Evolutionary conservation across 169 alveolate species (phyloP).

Genomic region (Cryptosporidium ubiquitum): DNA sequence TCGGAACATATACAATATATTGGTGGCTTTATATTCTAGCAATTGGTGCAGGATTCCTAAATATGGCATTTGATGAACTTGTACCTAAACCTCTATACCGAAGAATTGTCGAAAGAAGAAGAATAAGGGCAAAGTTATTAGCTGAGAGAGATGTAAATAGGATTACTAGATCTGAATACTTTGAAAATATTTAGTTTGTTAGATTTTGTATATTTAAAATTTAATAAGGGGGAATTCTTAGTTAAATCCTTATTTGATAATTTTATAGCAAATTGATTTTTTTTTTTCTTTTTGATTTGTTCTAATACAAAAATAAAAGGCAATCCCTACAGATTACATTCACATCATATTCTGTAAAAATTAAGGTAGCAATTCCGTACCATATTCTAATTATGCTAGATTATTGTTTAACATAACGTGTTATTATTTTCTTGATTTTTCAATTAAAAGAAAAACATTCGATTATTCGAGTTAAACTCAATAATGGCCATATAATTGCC

Average conservation of each 20-base stretch:
- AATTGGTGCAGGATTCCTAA: slow-evolving; percentile 85
- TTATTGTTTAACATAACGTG: neutral
- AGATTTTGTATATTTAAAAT: neutral
- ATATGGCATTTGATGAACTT: slow-evolving; percentile 86
- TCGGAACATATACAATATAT: slow-evolving; percentile 84
- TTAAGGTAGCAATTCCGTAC: too few species aligned
- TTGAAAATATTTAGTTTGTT: neutral
- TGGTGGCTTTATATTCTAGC: slow-evolving; percentile 91
- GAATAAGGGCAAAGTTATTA: slow-evolving; percentile 65
- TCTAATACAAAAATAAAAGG: neutral
- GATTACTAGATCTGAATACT: neutral
- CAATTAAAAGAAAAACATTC: neutral
- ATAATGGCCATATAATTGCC: neutral
- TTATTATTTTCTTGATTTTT: neutral
- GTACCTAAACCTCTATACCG: slow-evolving; percentile 87
- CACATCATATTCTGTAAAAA: neutral
- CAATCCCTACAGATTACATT: neutral
- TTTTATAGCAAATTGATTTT: neutral
- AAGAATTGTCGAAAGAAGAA: slow-evolving; percentile 65
- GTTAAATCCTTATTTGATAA: neutral
- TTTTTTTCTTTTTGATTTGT: too few species aligned
- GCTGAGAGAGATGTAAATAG: slow-evolving; percentile 48
- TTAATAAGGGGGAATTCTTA: neutral
- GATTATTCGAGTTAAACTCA: neutral
- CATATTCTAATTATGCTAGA: too few species aligned